Base-by-base conservation (phyloP, 2,329 filamentous ascomycete species). In the Botryotinia globosa region DNA sequence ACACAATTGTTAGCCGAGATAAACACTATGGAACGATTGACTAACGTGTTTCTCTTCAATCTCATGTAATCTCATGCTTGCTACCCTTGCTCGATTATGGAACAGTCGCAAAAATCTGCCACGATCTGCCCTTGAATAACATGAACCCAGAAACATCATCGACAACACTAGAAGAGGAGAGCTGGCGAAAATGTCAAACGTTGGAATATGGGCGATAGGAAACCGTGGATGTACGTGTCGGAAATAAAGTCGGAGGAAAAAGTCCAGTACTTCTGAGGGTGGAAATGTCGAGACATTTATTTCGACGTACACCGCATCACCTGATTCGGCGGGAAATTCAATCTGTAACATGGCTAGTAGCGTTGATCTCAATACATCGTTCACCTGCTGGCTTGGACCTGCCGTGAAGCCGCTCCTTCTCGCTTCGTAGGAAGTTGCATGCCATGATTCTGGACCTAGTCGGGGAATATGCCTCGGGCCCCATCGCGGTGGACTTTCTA, bases 101-200 rank as follows among this genome's bases (percentile, higher is more conserved):
- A 79, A 79, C 2, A 78, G 39, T 20, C 77, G 74, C 20, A 75
- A 76, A 66, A 80, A 80, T 2, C 78, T 71, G 20, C 78, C 77
- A 42, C 76, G 74, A 72, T 80, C 78, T 12, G 68, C 69, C 18
- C 70, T 73, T 1, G 78, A 79, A 73, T 80, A 77, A 66, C 77
- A 77, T 20, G 78, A 78, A 5, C 78, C 78, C 12, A 80, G 74
- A 61, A 80, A 78, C 77, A 79, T 79, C 78, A 80, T 80, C 4
- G 76, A 74, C 3, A 77, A 66, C 9, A 80, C 67, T 29, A 80
- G 71, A 4, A 79, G 68, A 48, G 77, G 77, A 58, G 76, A 74
- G 39, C 73, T 72, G 29, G 69, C 74, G 54, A 78, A 79, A 5
- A 79, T 74, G 59, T 79, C 73, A 42, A 80, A 79, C 14, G 78